These are phyloP conservation scores for Euphrasia confusa DNA, from an alignment of 257 asterid species.

Conservation along the genomic window DNA sequence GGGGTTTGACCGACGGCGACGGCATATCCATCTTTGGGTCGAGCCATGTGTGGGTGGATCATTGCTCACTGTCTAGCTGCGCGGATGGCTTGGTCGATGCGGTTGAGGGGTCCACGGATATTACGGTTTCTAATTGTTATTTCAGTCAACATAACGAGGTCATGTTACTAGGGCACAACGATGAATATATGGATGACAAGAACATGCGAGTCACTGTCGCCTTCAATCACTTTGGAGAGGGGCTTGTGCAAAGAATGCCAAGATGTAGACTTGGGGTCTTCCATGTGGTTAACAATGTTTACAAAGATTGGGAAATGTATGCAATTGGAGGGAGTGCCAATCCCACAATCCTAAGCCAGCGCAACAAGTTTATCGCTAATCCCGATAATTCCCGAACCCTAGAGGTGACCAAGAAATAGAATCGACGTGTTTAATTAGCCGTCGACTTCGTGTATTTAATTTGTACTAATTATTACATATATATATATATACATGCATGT, in stretches of 20 bases:
- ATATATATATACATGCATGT: too few species aligned
- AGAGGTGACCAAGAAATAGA: too few species aligned
- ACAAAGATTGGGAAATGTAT: conserved; percentile 90
- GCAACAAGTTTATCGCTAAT: conserved; percentile 77
- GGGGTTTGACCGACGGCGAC: conserved; percentile 75
- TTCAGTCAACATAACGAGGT: conserved; percentile 80
- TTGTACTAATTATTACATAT: too few species aligned
- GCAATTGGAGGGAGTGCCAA: conserved; percentile 88
- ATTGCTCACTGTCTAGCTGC: conserved; percentile 67
- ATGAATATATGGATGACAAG: conserved; percentile 48
- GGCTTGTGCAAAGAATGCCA: background rate
- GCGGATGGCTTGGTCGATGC: conserved; percentile 69
- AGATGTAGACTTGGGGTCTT: conserved; percentile 67
- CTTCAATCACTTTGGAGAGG: conserved; percentile 77
- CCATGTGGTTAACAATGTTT: conserved; percentile 88
- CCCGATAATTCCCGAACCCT: background rate
- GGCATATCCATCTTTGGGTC: conserved; percentile 66
- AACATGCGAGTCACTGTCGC: conserved; percentile 82
- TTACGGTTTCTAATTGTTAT: conserved; percentile 60
- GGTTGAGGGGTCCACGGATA: conserved; percentile 63
- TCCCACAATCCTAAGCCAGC: conserved; percentile 79
- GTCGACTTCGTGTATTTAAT: too few species aligned
- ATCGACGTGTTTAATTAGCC: too few species aligned
- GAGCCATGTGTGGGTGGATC: conserved; percentile 82
- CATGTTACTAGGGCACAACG: conserved; percentile 79